A percentile compares a stretch with the other conserved stretches of the same genome.
These are phyloP conservation scores for Psilocybe subaeruginosa DNA, from an alignment of 768 basidiomycete genomes.

Conservation along the genomic window DNA sequence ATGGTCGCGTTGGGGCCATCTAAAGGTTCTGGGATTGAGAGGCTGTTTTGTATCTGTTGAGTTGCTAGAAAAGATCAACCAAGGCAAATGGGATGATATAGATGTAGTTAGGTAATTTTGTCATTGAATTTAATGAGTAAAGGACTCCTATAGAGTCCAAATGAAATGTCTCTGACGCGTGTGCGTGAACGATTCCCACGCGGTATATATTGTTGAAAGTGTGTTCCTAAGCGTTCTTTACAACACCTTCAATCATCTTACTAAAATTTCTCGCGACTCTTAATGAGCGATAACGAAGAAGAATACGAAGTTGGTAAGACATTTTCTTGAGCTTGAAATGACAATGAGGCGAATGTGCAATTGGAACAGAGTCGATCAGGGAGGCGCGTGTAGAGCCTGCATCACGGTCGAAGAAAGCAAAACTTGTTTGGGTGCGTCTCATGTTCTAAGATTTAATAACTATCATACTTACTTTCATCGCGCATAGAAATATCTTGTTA, in stretches of 20 bases:
- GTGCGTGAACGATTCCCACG: not conserved
- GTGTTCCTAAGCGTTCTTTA: not conserved
- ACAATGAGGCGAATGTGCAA: slow-evolving; percentile 1
- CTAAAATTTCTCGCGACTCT: not conserved
- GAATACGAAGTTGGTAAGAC: slow-evolving; percentile 74
- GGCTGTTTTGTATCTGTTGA: slow-evolving; percentile 49
- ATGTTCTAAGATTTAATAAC: not conserved
- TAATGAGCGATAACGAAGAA: slow-evolving; percentile 39
- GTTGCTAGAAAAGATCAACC: slow-evolving; percentile 52
- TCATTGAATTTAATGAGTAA: not conserved
- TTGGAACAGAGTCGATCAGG: slow-evolving; percentile 50
- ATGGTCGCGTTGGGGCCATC: slow-evolving; percentile 58
- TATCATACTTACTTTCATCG: slow-evolving; percentile 6
- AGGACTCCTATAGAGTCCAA: too few relatives aligned
- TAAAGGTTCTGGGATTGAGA: slow-evolving; percentile 60
- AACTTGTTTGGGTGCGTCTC: slow-evolving; percentile 52
- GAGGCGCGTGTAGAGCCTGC: slow-evolving; percentile 49
- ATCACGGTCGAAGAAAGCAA: slow-evolving; percentile 41
- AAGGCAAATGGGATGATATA: slow-evolving; percentile 69
- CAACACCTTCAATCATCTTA: not conserved
- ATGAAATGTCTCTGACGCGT: too few relatives aligned
- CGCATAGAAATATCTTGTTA: slow-evolving; percentile 58
- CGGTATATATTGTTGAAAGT: not conserved
- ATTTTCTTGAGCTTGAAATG: not conserved
- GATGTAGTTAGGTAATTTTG: slow-evolving; percentile 9